Conservation (phyloP, 805 yeast genomes). For the Alloascoidea hylecoeti region DNA sequence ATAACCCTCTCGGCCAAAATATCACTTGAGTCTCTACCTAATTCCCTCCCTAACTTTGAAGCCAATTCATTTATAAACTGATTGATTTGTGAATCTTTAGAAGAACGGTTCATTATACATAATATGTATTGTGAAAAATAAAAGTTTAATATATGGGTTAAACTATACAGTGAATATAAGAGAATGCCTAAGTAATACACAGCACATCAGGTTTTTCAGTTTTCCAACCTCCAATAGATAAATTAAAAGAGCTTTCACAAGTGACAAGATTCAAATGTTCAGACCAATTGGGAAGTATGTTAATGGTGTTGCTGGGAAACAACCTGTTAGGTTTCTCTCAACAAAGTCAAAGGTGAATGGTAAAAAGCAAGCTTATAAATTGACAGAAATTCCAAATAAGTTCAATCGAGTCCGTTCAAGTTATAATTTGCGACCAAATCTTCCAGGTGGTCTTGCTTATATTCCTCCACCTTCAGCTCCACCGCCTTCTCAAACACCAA, state of each 20-base stretch:
- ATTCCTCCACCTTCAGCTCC: constrained; percentile 57
- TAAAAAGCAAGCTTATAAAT: too few species aligned
- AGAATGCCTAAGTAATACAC: too few species aligned
- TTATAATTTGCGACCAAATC: constrained; percentile 41
- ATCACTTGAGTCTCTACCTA: constrained; percentile 8
- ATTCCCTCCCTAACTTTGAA: constrained; percentile 9
- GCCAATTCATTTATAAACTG: constrained; percentile 8
- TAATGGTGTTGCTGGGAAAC: too few species aligned
- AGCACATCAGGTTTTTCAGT: too few species aligned
- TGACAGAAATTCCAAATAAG: constrained; percentile 31
- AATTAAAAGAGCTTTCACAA: too few species aligned
- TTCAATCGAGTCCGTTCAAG: constrained; percentile 54
- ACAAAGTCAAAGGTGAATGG: too few species aligned
- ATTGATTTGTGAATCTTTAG: constrained; percentile 1
- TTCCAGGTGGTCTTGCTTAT: constrained; percentile 44
- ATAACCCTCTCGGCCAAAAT: constrained; percentile 9
- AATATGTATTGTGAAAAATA: constrained; percentile 1
- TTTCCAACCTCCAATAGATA: too few species aligned
- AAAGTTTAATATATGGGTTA: too few species aligned
- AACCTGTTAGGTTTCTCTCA: too few species aligned
- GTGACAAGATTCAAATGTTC: too few species aligned
- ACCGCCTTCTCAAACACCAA: constrained; percentile 44
- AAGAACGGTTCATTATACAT: not conserved
- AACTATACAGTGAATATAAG: too few species aligned
- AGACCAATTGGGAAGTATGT: too few species aligned